phyloP scores from a whole-genome alignment of 805 yeast species.

The Millerozyma miso region DNA sequence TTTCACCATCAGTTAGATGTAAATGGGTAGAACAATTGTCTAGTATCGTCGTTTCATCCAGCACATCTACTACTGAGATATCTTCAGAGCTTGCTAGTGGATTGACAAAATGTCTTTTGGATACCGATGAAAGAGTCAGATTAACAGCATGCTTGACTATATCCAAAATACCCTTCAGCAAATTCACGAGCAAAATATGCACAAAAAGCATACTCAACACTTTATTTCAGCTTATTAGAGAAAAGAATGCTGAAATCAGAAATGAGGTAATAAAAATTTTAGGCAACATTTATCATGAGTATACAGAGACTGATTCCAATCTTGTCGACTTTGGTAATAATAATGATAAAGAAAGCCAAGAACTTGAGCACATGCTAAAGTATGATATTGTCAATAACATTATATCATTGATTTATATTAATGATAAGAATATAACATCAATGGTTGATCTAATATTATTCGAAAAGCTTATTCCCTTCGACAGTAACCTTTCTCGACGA shows the following conservation, averaged over 20 bases:
- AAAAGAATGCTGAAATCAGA: conserved; percentile 63
- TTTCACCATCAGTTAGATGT: conserved; percentile 57
- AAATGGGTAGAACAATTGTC: conserved; percentile 66
- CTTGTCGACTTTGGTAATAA: conserved; percentile 29
- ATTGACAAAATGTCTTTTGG: conserved; percentile 64
- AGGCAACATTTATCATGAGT: conserved; percentile 52
- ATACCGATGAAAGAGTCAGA: conserved; percentile 72
- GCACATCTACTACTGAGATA: conserved; percentile 48
- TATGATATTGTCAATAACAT: conserved; percentile 61
- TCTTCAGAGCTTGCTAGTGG: conserved; percentile 41
- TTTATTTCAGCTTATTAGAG: conserved; percentile 64
- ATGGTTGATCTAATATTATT: conserved; percentile 58
- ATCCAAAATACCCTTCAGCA: conserved; percentile 40
- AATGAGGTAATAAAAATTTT: conserved; percentile 51
- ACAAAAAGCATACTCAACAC: conserved; percentile 47
- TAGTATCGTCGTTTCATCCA: conserved; percentile 39
- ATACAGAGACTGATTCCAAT: conserved; percentile 20
- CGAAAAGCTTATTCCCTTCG: conserved; percentile 59
- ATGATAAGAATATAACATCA: conserved; percentile 62
- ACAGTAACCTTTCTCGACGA: conserved; percentile 41
- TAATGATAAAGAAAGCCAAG: conserved; percentile 18
- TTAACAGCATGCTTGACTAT: conserved; percentile 53
- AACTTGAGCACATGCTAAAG: conserved; percentile 27
- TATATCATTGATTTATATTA: conserved; percentile 66
- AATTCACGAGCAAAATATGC: conserved; percentile 46